These are phyloP conservation scores for Cystobasidium ongulense DNA, from an alignment of 768 basidiomycete species.

Conservation along the genomic window DNA sequence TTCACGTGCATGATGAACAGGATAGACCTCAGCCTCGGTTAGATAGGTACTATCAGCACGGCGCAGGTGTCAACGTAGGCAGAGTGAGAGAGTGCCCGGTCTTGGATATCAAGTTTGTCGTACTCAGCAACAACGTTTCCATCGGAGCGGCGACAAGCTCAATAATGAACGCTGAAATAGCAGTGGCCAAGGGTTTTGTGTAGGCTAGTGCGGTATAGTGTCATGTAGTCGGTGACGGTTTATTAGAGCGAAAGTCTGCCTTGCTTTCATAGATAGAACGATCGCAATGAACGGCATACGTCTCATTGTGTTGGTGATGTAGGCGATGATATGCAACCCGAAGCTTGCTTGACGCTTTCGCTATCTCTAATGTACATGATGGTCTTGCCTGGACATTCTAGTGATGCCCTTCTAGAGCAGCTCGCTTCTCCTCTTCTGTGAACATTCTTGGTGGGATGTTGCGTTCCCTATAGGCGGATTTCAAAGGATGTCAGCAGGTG, in stretches of 20 bases:
- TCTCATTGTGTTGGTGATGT: background rate
- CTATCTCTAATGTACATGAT: background rate
- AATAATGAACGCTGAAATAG: constrained; percentile 71
- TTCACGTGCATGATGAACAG: constrained; percentile 82
- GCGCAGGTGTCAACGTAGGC: constrained; percentile 84
- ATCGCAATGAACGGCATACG: background rate
- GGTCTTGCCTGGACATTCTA: background rate
- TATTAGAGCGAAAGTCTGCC: background rate
- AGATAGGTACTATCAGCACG: constrained; percentile 80
- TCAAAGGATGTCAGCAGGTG: background rate
- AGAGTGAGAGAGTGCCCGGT: constrained; percentile 83
- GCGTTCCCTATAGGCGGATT: constrained; percentile 44
- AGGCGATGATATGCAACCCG: too few species aligned
- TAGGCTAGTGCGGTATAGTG: constrained; percentile 6
- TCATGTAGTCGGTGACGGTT: background rate
- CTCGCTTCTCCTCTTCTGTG: constrained; percentile 40
- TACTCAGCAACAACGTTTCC: constrained; percentile 82
- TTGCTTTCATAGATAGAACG: background rate
- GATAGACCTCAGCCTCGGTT: constrained; percentile 91
- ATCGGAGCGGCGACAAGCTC: constrained; percentile 95
- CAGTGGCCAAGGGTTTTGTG: constrained; percentile 38
- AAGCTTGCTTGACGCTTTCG: too few species aligned
- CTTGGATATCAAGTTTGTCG: constrained; percentile 90
- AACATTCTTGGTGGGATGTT: constrained; percentile 45
- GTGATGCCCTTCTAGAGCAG: constrained; percentile 37